These are phyloP conservation scores for Mortierella polycephala DNA, from an alignment of 371 early-diverging fungal genomes.

Conservation along the genomic window DNA sequence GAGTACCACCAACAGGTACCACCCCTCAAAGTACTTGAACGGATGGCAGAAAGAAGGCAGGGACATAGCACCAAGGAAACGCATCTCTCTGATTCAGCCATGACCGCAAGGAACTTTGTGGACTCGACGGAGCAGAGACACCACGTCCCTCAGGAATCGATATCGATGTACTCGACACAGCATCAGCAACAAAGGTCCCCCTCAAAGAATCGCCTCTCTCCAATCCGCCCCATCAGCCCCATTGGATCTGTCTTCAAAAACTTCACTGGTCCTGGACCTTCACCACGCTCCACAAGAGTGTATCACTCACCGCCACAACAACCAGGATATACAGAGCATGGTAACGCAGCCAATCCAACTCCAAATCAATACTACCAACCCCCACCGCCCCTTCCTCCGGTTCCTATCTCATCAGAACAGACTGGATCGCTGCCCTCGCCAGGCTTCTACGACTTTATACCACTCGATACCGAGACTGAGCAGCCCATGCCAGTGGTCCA, in stretches of 20 bases:
- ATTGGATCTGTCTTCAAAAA: background rate
- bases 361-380: conserved; percentile 12
- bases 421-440: background rate
- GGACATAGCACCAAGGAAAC: background rate
- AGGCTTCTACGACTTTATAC: conserved; percentile 9
- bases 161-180: background rate
- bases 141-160: background rate
- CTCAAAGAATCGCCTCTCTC: background rate
- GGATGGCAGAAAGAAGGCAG: background rate
- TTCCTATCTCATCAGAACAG: background rate
- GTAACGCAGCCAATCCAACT: background rate
- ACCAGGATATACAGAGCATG: background rate
- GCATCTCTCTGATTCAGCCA: background rate
- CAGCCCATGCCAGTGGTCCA: background rate
- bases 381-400: conserved; percentile 7
- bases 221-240: conserved; percentile 5
- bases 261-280: background rate
- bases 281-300: background rate
- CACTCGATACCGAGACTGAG: background rate
- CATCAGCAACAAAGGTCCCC: conserved; percentile 1
- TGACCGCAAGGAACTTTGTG: background rate
- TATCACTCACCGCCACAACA: background rate
- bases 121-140: too few species aligned
- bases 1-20: conserved; percentile 19
- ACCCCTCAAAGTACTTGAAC: conserved; percentile 3